phyloP scores from a whole-genome alignment of 345 rosid species.

The Brassica cretica region DNA sequence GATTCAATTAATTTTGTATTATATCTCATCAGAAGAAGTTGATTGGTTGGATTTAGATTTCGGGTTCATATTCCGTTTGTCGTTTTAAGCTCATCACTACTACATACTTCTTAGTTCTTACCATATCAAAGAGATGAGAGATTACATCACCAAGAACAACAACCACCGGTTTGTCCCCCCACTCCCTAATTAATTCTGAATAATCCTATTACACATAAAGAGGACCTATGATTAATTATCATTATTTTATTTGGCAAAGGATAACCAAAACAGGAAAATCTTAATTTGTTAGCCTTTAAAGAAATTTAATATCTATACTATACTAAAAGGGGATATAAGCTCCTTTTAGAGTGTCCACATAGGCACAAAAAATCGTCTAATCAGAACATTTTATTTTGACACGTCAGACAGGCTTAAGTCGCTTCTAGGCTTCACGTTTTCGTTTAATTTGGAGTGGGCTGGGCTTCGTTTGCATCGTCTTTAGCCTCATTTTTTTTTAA shows the following conservation, averaged over 20 bases:
- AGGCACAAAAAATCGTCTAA: too few species aligned
- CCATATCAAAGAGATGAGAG: slow-evolving; percentile 11
- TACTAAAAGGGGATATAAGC: too few species aligned
- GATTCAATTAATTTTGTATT: slow-evolving; percentile 4
- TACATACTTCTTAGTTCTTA: slow-evolving; percentile 3
- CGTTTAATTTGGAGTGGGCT: too few species aligned
- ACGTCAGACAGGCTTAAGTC: too few species aligned
- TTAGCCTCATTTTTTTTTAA: too few species aligned
- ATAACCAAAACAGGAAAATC: not conserved
- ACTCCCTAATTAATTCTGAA: not conserved
- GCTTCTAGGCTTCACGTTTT: too few species aligned
- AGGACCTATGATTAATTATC: not conserved
- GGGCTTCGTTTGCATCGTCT: too few species aligned
- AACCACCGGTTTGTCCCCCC: slow-evolving; percentile 6
- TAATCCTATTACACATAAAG: not conserved
- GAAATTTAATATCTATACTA: not conserved
- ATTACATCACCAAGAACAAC: slow-evolving; percentile 22
- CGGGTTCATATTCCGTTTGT: slow-evolving; percentile 21
- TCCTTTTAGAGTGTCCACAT: too few species aligned
- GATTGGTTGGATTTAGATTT: slow-evolving; percentile 28
- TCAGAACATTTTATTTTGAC: too few species aligned
- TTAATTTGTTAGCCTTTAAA: not conserved
- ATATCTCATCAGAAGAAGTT: not conserved
- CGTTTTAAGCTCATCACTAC: slow-evolving; percentile 12
- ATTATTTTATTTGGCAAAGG: not conserved